These are phyloP conservation scores for Ustilago esculenta DNA, from an alignment of 1,284 basidiomycete genomes.

Conservation along the genomic window DNA sequence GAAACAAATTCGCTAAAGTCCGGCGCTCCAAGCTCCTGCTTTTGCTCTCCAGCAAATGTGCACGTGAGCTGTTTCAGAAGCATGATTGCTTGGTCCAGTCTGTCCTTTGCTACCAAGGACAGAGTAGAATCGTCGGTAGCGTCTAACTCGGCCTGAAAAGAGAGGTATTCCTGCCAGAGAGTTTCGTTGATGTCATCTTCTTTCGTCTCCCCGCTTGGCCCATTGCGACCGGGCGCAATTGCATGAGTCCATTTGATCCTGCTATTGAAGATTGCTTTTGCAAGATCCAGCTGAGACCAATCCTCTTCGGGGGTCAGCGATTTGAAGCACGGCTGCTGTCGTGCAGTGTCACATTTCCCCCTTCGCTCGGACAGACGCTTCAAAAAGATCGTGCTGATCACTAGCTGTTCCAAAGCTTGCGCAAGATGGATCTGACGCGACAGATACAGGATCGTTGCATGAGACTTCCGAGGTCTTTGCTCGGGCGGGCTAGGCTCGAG, in stretches of 20 bases:
- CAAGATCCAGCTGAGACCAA: slow-evolving; percentile 4
- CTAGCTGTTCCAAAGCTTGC: slow-evolving; percentile 25
- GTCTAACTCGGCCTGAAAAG: slow-evolving; percentile 3
- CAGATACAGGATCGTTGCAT: slow-evolving; percentile 24
- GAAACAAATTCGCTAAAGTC: slow-evolving; percentile 4
- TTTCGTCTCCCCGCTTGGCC: not conserved
- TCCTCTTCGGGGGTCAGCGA: slow-evolving; percentile 5
- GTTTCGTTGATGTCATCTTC: slow-evolving; percentile 3
- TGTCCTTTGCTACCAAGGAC: not conserved
- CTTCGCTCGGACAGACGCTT: slow-evolving; percentile 7
- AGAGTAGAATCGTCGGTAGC: not conserved
- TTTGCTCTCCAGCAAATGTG: slow-evolving; percentile 4
- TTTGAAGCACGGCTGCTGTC: slow-evolving; percentile 1
- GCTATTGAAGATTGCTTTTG: slow-evolving; percentile 17
- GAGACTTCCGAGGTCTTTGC: slow-evolving; percentile 5
- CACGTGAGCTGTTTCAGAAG: slow-evolving; percentile 8
- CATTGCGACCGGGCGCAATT: not conserved
- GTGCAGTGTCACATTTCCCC: not conserved
- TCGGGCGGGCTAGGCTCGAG: slow-evolving; percentile 6
- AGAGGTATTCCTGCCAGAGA: slow-evolving; percentile 29
- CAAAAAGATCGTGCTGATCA: slow-evolving; percentile 20
- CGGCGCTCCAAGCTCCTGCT: slow-evolving; percentile 5
- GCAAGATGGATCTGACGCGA: slow-evolving; percentile 31
- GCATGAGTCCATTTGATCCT: slow-evolving; percentile 40
- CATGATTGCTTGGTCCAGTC: slow-evolving; percentile 9